A percentile compares a stretch with the other conserved stretches of the same genome.
Conservation (phyloP, 2,329 filamentous ascomycete species). For the Phyllosticta paracitricarpa region DNA sequence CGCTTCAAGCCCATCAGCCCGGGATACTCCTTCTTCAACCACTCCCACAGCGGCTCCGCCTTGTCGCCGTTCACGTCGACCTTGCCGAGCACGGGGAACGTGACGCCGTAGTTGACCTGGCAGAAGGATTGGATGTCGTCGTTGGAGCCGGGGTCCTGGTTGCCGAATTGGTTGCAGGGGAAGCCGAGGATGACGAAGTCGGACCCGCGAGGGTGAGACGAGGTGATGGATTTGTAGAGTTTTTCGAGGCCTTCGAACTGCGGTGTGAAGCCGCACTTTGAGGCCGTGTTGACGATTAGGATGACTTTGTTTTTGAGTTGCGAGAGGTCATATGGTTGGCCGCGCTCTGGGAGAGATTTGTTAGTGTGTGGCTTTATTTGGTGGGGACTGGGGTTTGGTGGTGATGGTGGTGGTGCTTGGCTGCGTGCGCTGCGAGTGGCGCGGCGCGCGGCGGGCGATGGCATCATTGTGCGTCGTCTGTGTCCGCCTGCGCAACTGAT, state of each 20-base stretch:
- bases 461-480: background rate
- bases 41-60: slow-evolving; percentile 71
- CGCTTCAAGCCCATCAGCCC: slow-evolving; percentile 80
- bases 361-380: slow-evolving; percentile 11
- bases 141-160: slow-evolving; percentile 72
- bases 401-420: background rate
- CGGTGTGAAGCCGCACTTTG: slow-evolving; percentile 97
- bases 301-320: slow-evolving; percentile 85
- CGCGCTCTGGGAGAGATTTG: slow-evolving; percentile 36
- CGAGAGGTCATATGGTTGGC: slow-evolving; percentile 57
- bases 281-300: slow-evolving; percentile 93
- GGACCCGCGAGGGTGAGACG: slow-evolving; percentile 49
- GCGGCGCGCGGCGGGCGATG: background rate
- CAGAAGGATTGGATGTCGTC: slow-evolving; percentile 61
- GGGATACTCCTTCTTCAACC: slow-evolving; percentile 60
- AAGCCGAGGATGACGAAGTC: slow-evolving; percentile 86
- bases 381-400: background rate
- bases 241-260: slow-evolving; percentile 87
- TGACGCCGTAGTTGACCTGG: slow-evolving; percentile 88
- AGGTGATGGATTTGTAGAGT: slow-evolving; percentile 69
- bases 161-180: slow-evolving; percentile 95
- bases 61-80: slow-evolving; percentile 84
- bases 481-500: background rate
- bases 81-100: slow-evolving; percentile 86
- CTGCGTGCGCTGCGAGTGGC: background rate